A percentile compares a stretch with the other conserved stretches of the same genome.
phyloP scores from a whole-genome alignment of 176 grass and related monocot genomes.

The Ananas comosus region DNA sequence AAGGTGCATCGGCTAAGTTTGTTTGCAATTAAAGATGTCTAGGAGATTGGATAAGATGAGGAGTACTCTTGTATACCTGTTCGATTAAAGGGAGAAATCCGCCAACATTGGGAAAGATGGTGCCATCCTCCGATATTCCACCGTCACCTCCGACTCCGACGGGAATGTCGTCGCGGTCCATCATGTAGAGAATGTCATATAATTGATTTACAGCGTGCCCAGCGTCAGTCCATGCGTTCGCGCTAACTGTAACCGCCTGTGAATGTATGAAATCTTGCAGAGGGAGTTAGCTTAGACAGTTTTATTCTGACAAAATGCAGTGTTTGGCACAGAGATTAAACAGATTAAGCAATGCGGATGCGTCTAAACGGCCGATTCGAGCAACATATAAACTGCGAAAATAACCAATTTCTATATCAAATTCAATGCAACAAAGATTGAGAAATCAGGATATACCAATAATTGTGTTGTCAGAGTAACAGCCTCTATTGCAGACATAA shows the following conservation, averaged over 20 bases:
- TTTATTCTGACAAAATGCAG: neutral
- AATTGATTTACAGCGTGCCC: slow-evolving; percentile 74
- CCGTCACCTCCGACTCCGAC: slow-evolving; percentile 79
- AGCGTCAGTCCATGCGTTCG: slow-evolving; percentile 57
- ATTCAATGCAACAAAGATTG: no score
- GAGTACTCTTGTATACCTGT: slow-evolving; percentile 35
- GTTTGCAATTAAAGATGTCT: no score
- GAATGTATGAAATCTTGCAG: neutral
- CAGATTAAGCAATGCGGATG: no score
- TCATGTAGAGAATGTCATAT: slow-evolving; percentile 87
- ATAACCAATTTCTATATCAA: no score
- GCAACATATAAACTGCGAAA: no score
- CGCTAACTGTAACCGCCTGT: slow-evolving; percentile 58
- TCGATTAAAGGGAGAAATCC: slow-evolving; percentile 70
- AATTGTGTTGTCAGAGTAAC: no score
- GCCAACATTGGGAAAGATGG: slow-evolving; percentile 54
- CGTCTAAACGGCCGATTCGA: no score
- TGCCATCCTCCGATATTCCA: slow-evolving; percentile 58
- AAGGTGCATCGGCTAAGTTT: no score
- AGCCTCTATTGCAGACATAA: no score
- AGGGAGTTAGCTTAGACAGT: neutral
- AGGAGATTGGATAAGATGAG: no score
- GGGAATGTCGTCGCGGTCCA: slow-evolving; percentile 60
- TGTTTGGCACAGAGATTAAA: no score
- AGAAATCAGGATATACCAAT: no score